These are phyloP conservation scores for Petrea volubilis DNA, from an alignment of 257 asterid species.

Conservation along the genomic window DNA sequence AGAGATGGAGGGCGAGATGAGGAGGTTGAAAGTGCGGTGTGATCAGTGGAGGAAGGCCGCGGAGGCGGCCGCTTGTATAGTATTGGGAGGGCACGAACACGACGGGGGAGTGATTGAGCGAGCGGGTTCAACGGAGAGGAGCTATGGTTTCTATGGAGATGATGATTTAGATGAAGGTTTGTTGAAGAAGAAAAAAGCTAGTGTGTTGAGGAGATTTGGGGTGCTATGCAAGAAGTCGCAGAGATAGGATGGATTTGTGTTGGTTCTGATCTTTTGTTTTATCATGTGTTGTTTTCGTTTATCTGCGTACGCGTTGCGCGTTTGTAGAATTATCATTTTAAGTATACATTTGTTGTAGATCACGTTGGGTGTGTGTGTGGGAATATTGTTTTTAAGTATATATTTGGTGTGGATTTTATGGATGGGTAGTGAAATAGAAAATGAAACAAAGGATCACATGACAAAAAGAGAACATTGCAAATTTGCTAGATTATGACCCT, in stretches of 20 bases:
- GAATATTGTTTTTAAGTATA: no score
- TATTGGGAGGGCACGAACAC: slow-evolving; percentile 54
- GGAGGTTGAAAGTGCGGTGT: slow-evolving; percentile 66
- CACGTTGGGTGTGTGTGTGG: no score
- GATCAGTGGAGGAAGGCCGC: slow-evolving; percentile 83
- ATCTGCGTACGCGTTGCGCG: no score
- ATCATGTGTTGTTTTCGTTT: no score
- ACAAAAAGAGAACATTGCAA: no score
- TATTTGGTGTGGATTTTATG: no score
- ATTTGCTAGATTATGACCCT: no score
- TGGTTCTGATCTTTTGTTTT: no score
- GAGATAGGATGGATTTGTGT: slow-evolving; percentile 33
- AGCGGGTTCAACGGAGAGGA: slow-evolving; percentile 61
- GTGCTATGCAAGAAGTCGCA: slow-evolving; percentile 66
- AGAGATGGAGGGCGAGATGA: slow-evolving; percentile 65
- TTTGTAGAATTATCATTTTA: no score
- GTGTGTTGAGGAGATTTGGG: slow-evolving; percentile 60
- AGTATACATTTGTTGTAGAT: no score
- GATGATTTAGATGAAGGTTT: slow-evolving; percentile 59
- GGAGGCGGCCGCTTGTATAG: slow-evolving; percentile 62
- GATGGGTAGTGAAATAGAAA: no score
- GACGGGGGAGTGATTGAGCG: slow-evolving; percentile 57
- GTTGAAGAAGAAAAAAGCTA: slow-evolving; percentile 61
- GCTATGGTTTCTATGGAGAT: slow-evolving; percentile 45
- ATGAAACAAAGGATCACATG: no score